Percentiles rank a stretch among this genome's conserved stretches.
These are phyloP conservation scores for Phlebopus sp. DNA, from an alignment of 1,284 basidiomycete genomes.

Conservation along the genomic window DNA sequence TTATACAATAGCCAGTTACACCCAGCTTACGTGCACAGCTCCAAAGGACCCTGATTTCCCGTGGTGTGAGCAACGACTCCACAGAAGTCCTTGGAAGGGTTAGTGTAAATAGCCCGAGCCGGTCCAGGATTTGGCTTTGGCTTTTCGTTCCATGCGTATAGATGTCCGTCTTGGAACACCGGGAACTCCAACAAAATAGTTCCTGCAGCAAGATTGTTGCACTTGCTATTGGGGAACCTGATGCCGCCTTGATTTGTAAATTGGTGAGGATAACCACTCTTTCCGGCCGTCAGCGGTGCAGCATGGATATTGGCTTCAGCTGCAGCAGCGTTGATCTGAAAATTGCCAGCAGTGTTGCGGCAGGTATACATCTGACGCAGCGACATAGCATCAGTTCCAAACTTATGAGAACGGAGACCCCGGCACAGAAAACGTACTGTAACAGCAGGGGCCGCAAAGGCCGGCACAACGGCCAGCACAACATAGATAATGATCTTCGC, in stretches of 20 bases:
- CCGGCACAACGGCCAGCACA: too few relatives aligned
- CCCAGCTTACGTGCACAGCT: not conserved
- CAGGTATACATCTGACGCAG: too few relatives aligned
- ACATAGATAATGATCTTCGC: too few relatives aligned
- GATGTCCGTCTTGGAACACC: not conserved
- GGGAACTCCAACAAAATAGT: constrained; percentile 1
- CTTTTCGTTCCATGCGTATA: not conserved
- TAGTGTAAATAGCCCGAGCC: not conserved
- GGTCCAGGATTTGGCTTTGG: not conserved
- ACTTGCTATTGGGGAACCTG: not conserved
- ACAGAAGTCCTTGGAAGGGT: not conserved
- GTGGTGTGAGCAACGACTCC: not conserved
- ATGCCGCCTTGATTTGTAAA: not conserved
- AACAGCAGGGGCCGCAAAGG: too few relatives aligned
- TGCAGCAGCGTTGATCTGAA: not conserved
- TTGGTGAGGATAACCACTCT: not conserved
- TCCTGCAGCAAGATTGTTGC: not conserved
- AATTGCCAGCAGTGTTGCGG: too few relatives aligned
- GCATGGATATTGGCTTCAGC: not conserved
- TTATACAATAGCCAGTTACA: not conserved
- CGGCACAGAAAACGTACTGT: too few relatives aligned
- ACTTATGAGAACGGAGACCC: too few relatives aligned
- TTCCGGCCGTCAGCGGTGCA: not conserved
- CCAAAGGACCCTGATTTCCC: not conserved
- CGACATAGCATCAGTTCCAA: too few relatives aligned